Conservation (phyloP, 345 rosid genomes). For the Bruguiera gymnorhiza region DNA sequence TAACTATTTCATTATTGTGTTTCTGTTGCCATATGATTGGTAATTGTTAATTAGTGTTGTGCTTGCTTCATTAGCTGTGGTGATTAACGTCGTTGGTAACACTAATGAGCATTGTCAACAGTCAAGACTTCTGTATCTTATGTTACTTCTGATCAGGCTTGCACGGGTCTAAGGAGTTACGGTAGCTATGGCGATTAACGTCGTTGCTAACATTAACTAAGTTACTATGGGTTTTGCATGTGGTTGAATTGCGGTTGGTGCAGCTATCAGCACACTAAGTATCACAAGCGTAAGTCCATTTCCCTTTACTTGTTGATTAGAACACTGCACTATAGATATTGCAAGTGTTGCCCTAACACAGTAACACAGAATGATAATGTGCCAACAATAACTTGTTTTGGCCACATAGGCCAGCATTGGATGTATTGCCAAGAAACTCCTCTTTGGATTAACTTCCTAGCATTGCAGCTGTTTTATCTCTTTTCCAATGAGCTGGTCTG, state of each 20-base stretch:
- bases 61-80: no score
- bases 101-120: no score
- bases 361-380: no score
- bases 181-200: no score
- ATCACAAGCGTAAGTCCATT: slow-evolving; percentile 86
- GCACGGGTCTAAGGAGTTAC: no score
- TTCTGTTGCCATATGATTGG: no score
- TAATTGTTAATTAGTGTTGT: no score
- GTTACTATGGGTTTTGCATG: slow-evolving; percentile 48
- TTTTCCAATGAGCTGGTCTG: no score
- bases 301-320: background rate
- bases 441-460: background rate
- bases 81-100: no score
- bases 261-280: slow-evolving; percentile 97
- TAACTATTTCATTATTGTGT: background rate
- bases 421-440: background rate
- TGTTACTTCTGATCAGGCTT: no score
- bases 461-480: no score
- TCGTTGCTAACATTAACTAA: slow-evolving; percentile 22
- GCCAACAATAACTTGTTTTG: background rate
- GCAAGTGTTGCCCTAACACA: background rate
- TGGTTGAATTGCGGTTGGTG: slow-evolving; percentile 28
- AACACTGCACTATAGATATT: background rate
- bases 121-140: no score
- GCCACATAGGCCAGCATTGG: background rate